Evolutionary conservation across 2,329 filamentous ascomycete genomes (phyloP).

Genomic region (Chaetomiaceae sp.): DNA sequence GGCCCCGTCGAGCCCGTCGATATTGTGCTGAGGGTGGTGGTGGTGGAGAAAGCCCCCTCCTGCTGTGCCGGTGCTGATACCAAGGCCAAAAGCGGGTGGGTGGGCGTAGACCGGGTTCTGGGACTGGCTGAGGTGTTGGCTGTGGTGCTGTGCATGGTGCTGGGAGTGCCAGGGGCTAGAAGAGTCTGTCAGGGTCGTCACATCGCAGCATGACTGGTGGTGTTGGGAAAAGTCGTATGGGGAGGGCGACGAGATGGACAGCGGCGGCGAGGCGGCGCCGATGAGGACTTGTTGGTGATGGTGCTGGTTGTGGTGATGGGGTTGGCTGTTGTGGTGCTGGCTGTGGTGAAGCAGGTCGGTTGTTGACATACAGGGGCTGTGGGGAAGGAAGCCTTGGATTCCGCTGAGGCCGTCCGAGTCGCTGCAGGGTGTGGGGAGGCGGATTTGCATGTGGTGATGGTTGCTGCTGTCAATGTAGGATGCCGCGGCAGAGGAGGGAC

Average conservation of each 20-base stretch:
- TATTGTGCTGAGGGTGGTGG: neutral
- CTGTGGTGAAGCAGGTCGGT: conserved; percentile 30
- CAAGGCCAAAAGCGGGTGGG: no score
- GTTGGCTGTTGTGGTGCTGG: neutral
- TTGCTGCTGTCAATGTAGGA: conserved; percentile 24
- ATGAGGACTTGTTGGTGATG: neutral
- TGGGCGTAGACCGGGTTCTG: no score
- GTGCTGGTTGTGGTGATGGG: neutral
- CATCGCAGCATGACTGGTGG: conserved; percentile 21
- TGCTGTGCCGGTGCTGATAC: no score
- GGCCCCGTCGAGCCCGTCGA: no score
- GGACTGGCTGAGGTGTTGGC: no score
- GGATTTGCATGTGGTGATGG: conserved; percentile 30
- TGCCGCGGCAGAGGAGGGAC: conserved; percentile 32
- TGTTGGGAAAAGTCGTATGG: conserved; percentile 31
- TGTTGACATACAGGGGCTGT: conserved; percentile 27
- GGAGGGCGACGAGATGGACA: conserved; percentile 29
- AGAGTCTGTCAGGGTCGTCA: conserved; percentile 4
- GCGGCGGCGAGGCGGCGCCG: conserved; percentile 12
- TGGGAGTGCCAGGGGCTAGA: conserved; percentile 24
- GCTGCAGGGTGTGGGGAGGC: conserved; percentile 51
- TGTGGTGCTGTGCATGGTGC: neutral
- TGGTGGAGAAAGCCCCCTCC: no score
- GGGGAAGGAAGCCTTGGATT: conserved; percentile 29
- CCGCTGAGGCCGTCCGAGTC: conserved; percentile 38